Evolutionary conservation across 768 basidiomycete species (phyloP).

Genomic region (Agrocybe pediades): DNA sequence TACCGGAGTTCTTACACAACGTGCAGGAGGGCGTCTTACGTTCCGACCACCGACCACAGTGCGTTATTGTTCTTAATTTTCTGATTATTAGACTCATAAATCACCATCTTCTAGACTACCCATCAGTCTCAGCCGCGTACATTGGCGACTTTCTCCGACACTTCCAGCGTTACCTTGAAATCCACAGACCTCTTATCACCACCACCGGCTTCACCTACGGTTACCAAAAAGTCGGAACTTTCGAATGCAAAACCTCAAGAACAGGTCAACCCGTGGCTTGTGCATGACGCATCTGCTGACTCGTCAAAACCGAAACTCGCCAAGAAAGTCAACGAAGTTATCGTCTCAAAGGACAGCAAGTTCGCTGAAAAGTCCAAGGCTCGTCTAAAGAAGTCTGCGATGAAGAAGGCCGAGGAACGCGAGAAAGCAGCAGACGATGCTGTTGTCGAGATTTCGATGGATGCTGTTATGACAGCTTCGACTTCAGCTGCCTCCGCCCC

Average conservation of each 20-base stretch:
- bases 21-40: slow-evolving; percentile 68
- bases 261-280: slow-evolving; percentile 84
- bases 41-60: slow-evolving; percentile 56
- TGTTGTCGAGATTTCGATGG: slow-evolving; percentile 71
- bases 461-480: slow-evolving; percentile 49
- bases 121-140: slow-evolving; percentile 18
- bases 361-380: slow-evolving; percentile 67
- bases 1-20: slow-evolving; percentile 46
- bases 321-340: slow-evolving; percentile 73
- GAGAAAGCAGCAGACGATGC: slow-evolving; percentile 74
- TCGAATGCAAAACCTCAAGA: slow-evolving; percentile 13
- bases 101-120: slow-evolving; percentile 15
- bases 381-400: slow-evolving; percentile 67
- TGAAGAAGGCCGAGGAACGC: slow-evolving; percentile 58
- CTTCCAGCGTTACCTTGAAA: slow-evolving; percentile 69
- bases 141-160: slow-evolving; percentile 45
- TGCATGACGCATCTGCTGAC: slow-evolving; percentile 27
- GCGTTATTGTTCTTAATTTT: slow-evolving; percentile 14
- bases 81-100: background rate
- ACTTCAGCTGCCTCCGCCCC: slow-evolving; percentile 32
- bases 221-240: slow-evolving; percentile 10
- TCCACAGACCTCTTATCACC: slow-evolving; percentile 53
- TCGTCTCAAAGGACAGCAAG: slow-evolving; percentile 68
- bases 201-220: slow-evolving; percentile 32
- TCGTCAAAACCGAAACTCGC: slow-evolving; percentile 41